Base-by-base conservation (phyloP, 345 rosid species). In the Luvunga scandens region DNA sequence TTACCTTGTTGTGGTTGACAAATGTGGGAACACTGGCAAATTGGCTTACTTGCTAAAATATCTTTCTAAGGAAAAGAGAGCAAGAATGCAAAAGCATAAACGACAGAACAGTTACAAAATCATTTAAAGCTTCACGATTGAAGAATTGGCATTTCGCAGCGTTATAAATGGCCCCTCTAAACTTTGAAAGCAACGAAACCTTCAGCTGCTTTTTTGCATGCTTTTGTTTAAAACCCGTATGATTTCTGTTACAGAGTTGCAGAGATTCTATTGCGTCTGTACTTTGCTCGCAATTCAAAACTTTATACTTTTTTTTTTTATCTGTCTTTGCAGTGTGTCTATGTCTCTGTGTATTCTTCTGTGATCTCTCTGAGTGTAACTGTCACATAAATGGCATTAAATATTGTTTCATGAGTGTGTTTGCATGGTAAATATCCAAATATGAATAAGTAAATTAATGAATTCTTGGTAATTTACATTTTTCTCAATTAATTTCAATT, bases 1-100 rank as follows among this genome's bases (percentile, higher is more conserved):
- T 75, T 45, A 34, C 7, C 25, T 39, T 3, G 50, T 31, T 25
- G 12, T 65, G 79, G 56, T 66, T 71, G 85, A 75, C 82, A 87
- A 85, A 81, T 81, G 83, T 73, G 55, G 34, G 72, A 78, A 70
- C 22, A 25, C 39, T 42, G 71, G 30, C 45, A 64, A 77, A 75
- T 53, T 75, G 66, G 72, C 67, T 64, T 31, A 12, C 55, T 57
- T 79, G 79, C 79, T 74, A 53, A 80, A 79, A 67, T 68, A 59
- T 63, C 77, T 68, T 69, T 70, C 69, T 34, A 21, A 33, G 16
- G 70, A 72, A 60, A 72, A 33, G 22, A 4, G 30, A 72, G 76
- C 67, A 70, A 56, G 59, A 73, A 76, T 61, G n/a, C 59, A 72
- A 31, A 59, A 59, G 34, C 60, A 56, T 57, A 1, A 66, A 22